A percentile compares a stretch with the other conserved stretches of the same genome.
phyloP scores from a whole-genome alignment of 257 asterid genomes.

The Capsicum baccatum region DNA sequence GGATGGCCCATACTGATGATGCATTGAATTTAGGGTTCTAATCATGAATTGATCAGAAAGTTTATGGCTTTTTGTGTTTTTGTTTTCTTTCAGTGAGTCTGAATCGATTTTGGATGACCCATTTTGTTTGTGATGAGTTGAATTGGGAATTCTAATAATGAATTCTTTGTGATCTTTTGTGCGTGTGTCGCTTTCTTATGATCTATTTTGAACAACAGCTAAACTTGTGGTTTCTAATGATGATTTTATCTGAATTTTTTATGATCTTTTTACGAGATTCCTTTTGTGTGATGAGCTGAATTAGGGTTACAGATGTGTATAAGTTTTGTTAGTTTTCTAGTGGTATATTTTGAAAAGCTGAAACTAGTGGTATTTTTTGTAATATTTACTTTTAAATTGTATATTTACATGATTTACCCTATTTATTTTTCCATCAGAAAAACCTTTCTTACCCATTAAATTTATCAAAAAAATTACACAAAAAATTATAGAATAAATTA shows the following conservation, averaged over 20 bases:
- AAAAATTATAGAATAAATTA: too few relatives aligned
- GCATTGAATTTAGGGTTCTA: constrained; percentile 23
- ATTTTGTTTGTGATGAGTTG: constrained; percentile 15
- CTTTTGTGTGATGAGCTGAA: constrained; percentile 29
- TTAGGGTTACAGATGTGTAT: constrained; percentile 27
- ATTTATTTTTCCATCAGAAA: too few relatives aligned
- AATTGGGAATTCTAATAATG: constrained; percentile 30
- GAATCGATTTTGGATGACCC: constrained; percentile 7
- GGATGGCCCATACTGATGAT: background rate
- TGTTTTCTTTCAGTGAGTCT: background rate
- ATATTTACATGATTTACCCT: too few relatives aligned
- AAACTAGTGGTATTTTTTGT: too few relatives aligned
- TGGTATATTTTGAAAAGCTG: too few relatives aligned
- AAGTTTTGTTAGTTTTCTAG: too few relatives aligned
- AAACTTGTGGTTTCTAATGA: constrained; percentile 25
- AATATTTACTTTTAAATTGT: too few relatives aligned
- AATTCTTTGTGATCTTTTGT: constrained; percentile 14
- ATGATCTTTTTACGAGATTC: background rate
- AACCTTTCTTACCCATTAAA: too few relatives aligned
- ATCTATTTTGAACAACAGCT: background rate
- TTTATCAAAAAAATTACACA: too few relatives aligned
- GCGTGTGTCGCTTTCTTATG: background rate
- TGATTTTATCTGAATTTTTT: constrained; percentile 12
- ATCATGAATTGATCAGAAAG: constrained; percentile 5
- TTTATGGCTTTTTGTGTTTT: constrained; percentile 1